A percentile compares a stretch with the other conserved stretches of the same genome.
Conservation (phyloP, 306 rosid species). For the Pterocarpus santalinus region DNA sequence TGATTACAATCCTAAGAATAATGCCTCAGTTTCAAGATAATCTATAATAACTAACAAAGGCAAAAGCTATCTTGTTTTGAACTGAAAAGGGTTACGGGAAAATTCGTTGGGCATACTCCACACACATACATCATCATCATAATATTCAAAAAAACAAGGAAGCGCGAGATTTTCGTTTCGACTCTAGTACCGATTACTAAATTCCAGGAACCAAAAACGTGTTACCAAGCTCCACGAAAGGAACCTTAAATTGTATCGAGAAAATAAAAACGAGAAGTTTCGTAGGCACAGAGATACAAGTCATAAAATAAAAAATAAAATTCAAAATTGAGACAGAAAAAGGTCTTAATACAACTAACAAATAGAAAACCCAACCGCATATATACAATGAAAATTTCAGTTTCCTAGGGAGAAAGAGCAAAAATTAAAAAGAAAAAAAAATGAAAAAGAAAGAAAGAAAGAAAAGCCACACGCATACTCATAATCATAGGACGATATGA, state of each 20-base stretch:
- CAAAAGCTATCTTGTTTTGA: background rate
- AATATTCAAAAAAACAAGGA: background rate
- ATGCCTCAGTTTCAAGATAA: background rate
- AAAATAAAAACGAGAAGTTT: background rate
- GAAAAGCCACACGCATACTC: background rate
- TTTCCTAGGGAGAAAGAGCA: background rate
- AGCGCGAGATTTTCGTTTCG: background rate
- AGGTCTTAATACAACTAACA: background rate
- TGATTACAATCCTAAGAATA: background rate
- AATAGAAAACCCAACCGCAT: background rate
- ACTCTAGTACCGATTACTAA: background rate
- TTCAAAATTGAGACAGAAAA: background rate
- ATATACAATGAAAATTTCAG: background rate
- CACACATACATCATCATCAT: background rate
- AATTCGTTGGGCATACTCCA: background rate
- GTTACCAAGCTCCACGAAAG: background rate
- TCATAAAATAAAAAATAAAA: background rate
- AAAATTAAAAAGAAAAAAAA: too few species aligned
- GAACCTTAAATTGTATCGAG: background rate
- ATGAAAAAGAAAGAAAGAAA: too few species aligned
- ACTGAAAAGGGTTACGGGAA: background rate
- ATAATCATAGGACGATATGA: background rate
- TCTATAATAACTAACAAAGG: background rate
- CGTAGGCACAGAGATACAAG: background rate
- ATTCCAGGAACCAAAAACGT: background rate